Percentiles rank a stretch among this genome's conserved stretches.
phyloP scores from a whole-genome alignment of 2,329 filamentous ascomycete species.

The Exophiala aquamarina region DNA sequence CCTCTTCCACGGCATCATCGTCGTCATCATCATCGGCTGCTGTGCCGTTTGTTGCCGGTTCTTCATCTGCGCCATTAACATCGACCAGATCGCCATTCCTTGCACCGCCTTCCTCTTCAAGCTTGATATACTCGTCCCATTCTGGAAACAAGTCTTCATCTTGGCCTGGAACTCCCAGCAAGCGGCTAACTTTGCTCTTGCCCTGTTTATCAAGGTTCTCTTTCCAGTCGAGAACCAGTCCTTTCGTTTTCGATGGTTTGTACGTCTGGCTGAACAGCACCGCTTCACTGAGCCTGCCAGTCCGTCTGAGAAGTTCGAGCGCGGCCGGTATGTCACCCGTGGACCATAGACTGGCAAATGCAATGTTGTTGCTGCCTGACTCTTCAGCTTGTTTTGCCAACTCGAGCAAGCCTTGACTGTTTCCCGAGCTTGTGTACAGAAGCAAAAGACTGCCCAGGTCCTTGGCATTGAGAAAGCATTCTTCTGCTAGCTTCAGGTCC shows the following conservation, averaged over 20 bases:
- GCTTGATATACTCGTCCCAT: conserved; percentile 84
- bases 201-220: conserved; percentile 76
- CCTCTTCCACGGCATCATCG: conserved; percentile 19
- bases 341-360: conserved; percentile 88
- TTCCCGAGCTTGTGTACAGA: conserved; percentile 81
- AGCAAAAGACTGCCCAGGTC: conserved; percentile 87
- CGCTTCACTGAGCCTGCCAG: conserved; percentile 78
- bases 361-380: conserved; percentile 83
- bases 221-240: conserved; percentile 78
- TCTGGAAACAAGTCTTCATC: conserved; percentile 88
- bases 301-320: conserved; percentile 74
- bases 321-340: conserved; percentile 79
- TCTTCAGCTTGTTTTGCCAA: conserved; percentile 74
- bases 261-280: conserved; percentile 94
- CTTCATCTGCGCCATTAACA: conserved; percentile 36
- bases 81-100: conserved; percentile 38
- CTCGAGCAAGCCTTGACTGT: conserved; percentile 69
- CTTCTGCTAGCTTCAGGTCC: conserved; percentile 84
- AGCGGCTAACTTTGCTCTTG: conserved; percentile 79
- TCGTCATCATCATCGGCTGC: conserved; percentile 27
- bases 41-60: conserved; percentile 34
- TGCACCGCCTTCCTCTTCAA: conserved; percentile 71
- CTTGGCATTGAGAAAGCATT: conserved; percentile 89
- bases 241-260: conserved; percentile 73
- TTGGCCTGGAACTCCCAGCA: conserved; percentile 77